Evolutionary conservation across 1,284 basidiomycete species (phyloP), one percentile per base, ranked within the genome.

Genomic region (Boletus chippewaensis): DNA sequence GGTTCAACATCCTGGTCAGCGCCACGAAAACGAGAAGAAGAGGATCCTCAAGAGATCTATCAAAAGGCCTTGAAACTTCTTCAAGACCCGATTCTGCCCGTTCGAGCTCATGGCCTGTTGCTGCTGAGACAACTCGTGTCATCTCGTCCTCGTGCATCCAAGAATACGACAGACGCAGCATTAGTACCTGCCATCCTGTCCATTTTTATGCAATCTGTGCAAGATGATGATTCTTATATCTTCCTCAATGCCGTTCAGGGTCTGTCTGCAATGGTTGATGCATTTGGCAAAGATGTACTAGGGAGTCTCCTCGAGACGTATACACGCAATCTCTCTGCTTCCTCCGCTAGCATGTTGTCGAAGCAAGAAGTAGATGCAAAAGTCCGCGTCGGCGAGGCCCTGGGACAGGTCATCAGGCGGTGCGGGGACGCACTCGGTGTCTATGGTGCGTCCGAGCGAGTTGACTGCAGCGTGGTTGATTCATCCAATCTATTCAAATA

Each of bases 211-310:
- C 83, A 91, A 60, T 80, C 85, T 0, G 71, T 96, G 4, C 87
- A 93, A 62, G 93, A 97, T 60, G 88, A 95, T 45, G 95, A 99
- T 64, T 93, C 90, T 31, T 98, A 95, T 69, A 84, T 98, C 52
- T 98, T 94, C 66, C 72, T 98, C 50, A 95, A 95, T 63, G 93
- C 91, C 0, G 86, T 96, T 5, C 89, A 95, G 62, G 95, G 94
- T 0, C 74, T 99, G 2, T 80, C 85, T 5, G 84, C 80, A 13
- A 85, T 95, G 79, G 90, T 86, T 1, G 84, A 92, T 59, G 74
- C 75, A 2, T 82, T 84, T 51, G 91, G 91, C 1, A 79, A 77
- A 54, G 83, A 90, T 15, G 83, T 93, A 9, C 70, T 95, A 13
- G 73, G 72, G 50, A 73, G 74, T 3, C 71, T 95, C 28, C 69